These are phyloP conservation scores for Russula sp. DNA, from an alignment of 768 basidiomycete genomes.

Conservation along the genomic window DNA sequence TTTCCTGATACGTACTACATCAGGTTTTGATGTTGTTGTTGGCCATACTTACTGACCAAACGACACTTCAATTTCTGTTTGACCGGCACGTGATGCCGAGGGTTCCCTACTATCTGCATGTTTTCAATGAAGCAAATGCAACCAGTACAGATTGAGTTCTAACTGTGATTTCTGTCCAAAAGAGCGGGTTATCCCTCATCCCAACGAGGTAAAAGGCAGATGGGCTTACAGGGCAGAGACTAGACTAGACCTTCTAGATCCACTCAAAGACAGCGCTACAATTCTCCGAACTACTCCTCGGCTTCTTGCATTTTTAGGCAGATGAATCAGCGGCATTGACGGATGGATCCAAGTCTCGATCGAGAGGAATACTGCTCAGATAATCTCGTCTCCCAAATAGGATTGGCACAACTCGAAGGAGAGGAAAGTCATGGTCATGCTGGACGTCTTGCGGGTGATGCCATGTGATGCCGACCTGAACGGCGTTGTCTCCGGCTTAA, in stretches of 20 bases:
- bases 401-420: background rate
- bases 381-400: background rate
- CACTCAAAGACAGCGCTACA: background rate
- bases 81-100: too few relatives aligned
- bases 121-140: background rate
- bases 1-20: background rate
- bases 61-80: background rate
- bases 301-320: background rate
- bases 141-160: background rate
- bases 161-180: background rate
- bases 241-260: background rate
- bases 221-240: background rate
- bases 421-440: background rate
- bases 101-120: background rate
- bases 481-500: background rate
- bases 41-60: background rate
- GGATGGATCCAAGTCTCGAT: background rate
- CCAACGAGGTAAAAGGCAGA: background rate
- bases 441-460: background rate
- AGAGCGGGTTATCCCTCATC: too few relatives aligned
- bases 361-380: background rate
- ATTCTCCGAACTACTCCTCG: background rate
- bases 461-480: background rate
- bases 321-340: background rate
- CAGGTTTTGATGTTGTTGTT: background rate